A percentile compares a stretch with the other conserved stretches of the same genome.
phyloP scores from a whole-genome alignment of 192 early-diverging fungal genomes.

The Umbelopsis sp. region DNA sequence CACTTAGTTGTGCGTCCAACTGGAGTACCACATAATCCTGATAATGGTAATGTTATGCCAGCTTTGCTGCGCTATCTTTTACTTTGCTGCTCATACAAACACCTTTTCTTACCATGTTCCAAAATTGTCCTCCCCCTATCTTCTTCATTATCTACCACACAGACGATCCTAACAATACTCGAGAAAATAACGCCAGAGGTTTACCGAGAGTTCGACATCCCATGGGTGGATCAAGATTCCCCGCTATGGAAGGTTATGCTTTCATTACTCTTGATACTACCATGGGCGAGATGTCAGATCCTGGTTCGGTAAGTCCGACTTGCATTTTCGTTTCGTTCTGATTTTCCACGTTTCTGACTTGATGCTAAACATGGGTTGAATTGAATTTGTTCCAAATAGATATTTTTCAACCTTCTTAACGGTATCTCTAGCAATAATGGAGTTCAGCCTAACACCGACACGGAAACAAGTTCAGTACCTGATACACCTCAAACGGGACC shows the following conservation, averaged over 20 bases:
- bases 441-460: neutral
- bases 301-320: slow-evolving; percentile 24
- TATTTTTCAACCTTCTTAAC: slow-evolving; percentile 13
- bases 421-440: neutral
- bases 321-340: neutral
- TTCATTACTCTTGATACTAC: slow-evolving; percentile 38
- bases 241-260: slow-evolving; percentile 40
- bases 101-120: neutral
- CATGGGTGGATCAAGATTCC: slow-evolving; percentile 19
- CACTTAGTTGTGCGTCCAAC: slow-evolving; percentile 54
- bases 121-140: neutral
- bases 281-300: slow-evolving; percentile 23
- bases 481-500: neutral
- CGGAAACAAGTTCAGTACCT: neutral
- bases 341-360: neutral
- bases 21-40: slow-evolving; percentile 48
- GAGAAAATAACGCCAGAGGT: neutral
- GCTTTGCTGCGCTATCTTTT: neutral
- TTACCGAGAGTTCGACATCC: neutral
- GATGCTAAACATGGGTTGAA: neutral
- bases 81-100: neutral
- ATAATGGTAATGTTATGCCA: slow-evolving; percentile 41
- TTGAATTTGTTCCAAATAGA: neutral
- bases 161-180: slow-evolving; percentile 4
- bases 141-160: neutral